A percentile compares a stretch with the other conserved stretches of the same genome.
Conservation (phyloP, 2,329 filamentous ascomycete species). For the Macrophomina pseudophaseolina region DNA sequence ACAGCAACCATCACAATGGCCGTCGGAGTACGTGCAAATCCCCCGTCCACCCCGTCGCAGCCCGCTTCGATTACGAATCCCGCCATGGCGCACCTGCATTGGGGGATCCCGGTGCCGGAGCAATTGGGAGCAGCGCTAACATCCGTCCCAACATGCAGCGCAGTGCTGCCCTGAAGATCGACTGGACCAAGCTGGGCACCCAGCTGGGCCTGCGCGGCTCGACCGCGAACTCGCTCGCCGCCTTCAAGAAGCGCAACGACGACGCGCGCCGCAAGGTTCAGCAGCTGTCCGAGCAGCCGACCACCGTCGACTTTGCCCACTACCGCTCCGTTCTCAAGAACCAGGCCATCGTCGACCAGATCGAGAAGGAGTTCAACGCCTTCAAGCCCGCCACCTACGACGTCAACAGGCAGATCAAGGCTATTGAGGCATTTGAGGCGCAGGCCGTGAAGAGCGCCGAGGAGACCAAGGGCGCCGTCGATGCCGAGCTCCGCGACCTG, state of each 20-base stretch:
- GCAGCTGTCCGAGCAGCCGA: constrained; percentile 80
- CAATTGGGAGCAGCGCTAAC: constrained; percentile 35
- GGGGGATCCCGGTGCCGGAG: constrained; percentile 18
- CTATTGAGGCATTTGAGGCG: constrained; percentile 96
- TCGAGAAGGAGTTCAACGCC: constrained; percentile 89
- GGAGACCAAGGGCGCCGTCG: constrained; percentile 95
- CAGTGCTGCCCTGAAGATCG: constrained; percentile 98
- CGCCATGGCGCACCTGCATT: constrained; percentile 38
- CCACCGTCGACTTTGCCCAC: constrained; percentile 87
- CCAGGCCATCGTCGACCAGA: constrained; percentile 91
- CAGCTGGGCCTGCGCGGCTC: constrained; percentile 96
- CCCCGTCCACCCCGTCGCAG: constrained; percentile 27
- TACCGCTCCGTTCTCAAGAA: constrained; percentile 96
- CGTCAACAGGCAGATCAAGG: constrained; percentile 91
- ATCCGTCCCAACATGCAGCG: constrained; percentile 63
- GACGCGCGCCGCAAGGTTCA: constrained; percentile 94
- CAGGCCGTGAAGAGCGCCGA: constrained; percentile 97
- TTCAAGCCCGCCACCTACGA: constrained; percentile 97
- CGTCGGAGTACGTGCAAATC: constrained; percentile 47
- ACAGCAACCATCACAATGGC: constrained; percentile 50
- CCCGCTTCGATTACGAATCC: neutral
- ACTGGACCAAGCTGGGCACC: constrained; percentile 94
- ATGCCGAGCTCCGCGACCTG: constrained; percentile 91
- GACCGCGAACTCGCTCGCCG: constrained; percentile 86
- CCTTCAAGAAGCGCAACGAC: constrained; percentile 99